Conservation (phyloP, 306 rosid genomes). For the Castanopsis chinensis region DNA sequence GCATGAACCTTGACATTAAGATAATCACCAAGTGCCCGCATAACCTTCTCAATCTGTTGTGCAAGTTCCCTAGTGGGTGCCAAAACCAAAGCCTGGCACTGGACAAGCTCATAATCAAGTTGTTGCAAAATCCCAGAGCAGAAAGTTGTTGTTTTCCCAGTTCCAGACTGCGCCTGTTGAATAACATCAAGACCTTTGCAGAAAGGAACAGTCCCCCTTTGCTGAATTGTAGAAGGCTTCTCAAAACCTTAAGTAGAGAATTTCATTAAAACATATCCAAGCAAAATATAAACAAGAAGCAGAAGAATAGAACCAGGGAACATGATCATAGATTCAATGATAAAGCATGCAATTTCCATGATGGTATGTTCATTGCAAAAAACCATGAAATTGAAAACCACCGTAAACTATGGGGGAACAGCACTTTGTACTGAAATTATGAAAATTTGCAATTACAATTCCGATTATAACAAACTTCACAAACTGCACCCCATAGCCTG, state of each 20-base stretch:
- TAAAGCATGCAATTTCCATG: not conserved
- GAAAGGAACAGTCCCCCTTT: constrained; percentile 97
- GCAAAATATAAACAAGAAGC: not conserved
- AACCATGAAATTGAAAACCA: not conserved
- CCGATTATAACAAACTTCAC: too few relatives aligned
- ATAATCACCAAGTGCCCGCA: constrained; percentile 97
- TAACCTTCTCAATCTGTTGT: constrained; percentile 96
- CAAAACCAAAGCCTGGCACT: constrained; percentile 92
- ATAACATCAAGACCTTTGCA: constrained; percentile 97
- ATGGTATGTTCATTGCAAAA: not conserved
- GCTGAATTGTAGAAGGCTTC: constrained; percentile 98
- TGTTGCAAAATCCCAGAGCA: constrained; percentile 96
- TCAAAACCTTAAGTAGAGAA: constrained; percentile 66
- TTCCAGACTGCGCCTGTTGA: constrained; percentile 98
- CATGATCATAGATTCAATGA: not conserved
- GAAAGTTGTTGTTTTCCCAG: constrained; percentile 95
- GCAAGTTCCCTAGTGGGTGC: constrained; percentile 97
- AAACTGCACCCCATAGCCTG: too few relatives aligned
- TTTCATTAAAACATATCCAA: constrained; percentile 11
- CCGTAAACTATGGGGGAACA: too few relatives aligned
- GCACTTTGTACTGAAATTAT: too few relatives aligned
- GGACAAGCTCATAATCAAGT: constrained; percentile 85
- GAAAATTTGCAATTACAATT: too few relatives aligned
- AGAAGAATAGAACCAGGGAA: not conserved
- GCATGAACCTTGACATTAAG: constrained; percentile 98